Base-by-base conservation (phyloP, 2,329 filamentous ascomycete species). In the Fusarium sp. region DNA sequence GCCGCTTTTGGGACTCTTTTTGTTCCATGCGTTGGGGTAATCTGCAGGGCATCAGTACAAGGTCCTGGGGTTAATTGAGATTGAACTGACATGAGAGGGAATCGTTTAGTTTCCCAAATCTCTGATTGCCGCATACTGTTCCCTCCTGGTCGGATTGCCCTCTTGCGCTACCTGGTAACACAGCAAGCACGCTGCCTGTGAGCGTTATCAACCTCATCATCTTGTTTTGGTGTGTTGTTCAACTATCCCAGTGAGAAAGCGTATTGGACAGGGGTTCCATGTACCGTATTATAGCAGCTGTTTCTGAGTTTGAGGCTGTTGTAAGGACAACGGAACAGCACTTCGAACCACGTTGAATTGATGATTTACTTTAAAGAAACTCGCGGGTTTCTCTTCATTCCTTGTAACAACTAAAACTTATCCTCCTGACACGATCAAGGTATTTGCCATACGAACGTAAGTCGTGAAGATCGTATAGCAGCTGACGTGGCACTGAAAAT, bases 11-110 rank as follows among this genome's bases (percentile, higher is more conserved):
- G 72, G 72, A 4, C 69, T 72, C 12, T 74, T 74, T 12, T 54
- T 47, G 13, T 74, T 74, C 72, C 72, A 74, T 15, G 72, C 72
- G 28, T 74, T 74, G 13, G 69, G 71, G n/a, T 73, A 74, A 46
- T 74, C 72, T 74, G 10, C 8, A 5, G 8, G 37, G 33, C 34
- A 4, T 74, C 16, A 73, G 59, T 18, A 12, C 8, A 41, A 1
- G 8, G 8, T 5, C 15, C 12, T 4, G 0, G 9, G 5, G 26
- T 2, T 20, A 3, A 40, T 3, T 16, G 16, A 9, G 38, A 23
- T 23, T 31, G 3, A 37, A 40, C 68, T 10, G 23, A 66, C 68
- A 70, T 38, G 66, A 71, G 1, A 65, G 64, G 8, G 68, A 66
- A 36, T 71, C 67, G 8, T 56, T 59, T 11, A 71, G n/a, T 34